Conservation (phyloP, 352 stramenopile genomes). For the Peronosclerospora sorghi region DNA sequence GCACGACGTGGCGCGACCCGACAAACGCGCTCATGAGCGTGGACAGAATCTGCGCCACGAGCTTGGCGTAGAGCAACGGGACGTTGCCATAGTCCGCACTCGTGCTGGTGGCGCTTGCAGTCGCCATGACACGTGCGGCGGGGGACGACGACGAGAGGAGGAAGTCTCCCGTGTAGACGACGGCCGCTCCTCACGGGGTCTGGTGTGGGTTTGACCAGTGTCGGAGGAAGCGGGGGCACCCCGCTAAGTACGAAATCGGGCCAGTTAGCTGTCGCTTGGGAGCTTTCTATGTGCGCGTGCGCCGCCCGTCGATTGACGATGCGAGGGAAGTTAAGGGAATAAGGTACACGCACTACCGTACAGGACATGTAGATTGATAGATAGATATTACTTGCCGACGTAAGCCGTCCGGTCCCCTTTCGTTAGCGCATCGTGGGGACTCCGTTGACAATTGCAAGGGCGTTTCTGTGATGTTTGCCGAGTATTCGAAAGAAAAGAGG, state of each 20-base stretch:
- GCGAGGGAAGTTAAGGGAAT: no score
- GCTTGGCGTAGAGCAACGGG: slow-evolving; percentile 43
- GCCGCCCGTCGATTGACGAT: no score
- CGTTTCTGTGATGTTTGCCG: no score
- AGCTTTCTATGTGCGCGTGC: no score
- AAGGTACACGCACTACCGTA: no score
- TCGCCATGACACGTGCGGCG: slow-evolving; percentile 5
- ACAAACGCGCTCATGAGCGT: slow-evolving; percentile 60
- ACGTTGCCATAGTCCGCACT: slow-evolving; percentile 19
- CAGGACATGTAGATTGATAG: no score
- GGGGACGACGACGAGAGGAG: background rate
- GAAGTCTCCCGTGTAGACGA: background rate
- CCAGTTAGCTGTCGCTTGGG: slow-evolving; percentile 21
- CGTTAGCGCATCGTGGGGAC: no score
- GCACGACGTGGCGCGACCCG: slow-evolving; percentile 45
- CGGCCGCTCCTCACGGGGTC: background rate
- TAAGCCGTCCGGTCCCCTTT: no score
- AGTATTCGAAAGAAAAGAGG: no score
- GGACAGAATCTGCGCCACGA: slow-evolving; percentile 56
- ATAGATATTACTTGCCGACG: no score
- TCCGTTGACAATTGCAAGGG: no score
- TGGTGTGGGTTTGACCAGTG: background rate
- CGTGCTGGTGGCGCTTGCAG: background rate
- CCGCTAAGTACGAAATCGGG: slow-evolving; percentile 23
- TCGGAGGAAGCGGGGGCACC: background rate